A percentile compares a stretch with the other conserved stretches of the same genome.
phyloP scores from a whole-genome alignment of 345 rosid genomes.

The Citrus mangshanensis region DNA sequence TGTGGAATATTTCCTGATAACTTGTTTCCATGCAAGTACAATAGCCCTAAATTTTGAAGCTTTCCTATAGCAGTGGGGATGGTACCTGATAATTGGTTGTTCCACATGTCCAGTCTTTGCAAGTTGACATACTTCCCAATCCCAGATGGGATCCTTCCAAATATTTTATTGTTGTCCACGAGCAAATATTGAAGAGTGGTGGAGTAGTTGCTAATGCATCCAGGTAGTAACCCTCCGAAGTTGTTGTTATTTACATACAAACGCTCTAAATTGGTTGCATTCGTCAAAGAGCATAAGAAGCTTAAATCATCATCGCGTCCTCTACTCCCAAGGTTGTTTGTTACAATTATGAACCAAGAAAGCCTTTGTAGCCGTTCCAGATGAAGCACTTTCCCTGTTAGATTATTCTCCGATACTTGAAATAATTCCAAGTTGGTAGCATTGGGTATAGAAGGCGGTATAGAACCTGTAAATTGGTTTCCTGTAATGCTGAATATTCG shows the following conservation, averaged over 20 bases:
- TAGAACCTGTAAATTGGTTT: neutral
- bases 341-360: neutral
- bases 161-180: neutral
- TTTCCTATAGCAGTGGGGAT: neutral
- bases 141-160: neutral
- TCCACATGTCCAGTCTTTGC: neutral
- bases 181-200: neutral
- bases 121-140: neutral
- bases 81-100: neutral
- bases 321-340: neutral
- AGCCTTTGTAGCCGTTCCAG: neutral
- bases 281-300: neutral
- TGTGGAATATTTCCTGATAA: neutral
- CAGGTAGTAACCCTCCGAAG: neutral
- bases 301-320: neutral
- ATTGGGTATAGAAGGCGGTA: neutral
- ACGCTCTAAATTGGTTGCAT: neutral
- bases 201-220: neutral
- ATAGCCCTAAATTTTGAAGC: neutral
- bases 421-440: neutral
- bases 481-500: neutral
- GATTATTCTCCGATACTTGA: neutral
- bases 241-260: neutral
- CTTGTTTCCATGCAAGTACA: neutral
- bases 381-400: neutral